A percentile compares a stretch with the other conserved stretches of the same genome.
Evolutionary conservation across 2,329 filamentous ascomycete genomes (phyloP).

Genomic region (Ascochyta clinopodiicola): DNA sequence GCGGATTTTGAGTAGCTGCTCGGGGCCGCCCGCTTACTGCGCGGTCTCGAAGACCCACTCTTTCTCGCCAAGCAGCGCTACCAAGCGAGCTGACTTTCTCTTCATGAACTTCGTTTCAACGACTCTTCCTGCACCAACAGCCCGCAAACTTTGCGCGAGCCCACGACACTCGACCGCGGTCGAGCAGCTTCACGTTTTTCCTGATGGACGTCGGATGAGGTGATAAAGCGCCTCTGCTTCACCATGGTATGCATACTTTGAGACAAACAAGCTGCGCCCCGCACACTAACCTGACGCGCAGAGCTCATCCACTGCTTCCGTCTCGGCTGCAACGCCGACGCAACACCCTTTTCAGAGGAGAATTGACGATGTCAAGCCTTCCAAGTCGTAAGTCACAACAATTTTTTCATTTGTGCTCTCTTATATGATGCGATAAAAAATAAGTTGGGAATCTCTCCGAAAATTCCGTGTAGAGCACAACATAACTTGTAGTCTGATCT

Average conservation of each 20-base stretch:
- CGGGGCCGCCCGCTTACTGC: conserved; percentile 23
- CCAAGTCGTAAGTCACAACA: conserved; percentile 76
- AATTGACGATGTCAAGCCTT: conserved; percentile 82
- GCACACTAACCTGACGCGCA: conserved; percentile 34
- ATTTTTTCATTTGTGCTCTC: conserved; percentile 10
- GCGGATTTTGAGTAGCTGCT: conserved; percentile 21
- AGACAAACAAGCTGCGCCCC: conserved; percentile 6
- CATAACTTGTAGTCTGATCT: conserved; percentile 79
- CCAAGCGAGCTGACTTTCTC: conserved; percentile 35
- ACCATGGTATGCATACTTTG: conserved; percentile 42
- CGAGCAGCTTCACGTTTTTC: conserved; percentile 33
- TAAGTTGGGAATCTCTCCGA: conserved; percentile 99
- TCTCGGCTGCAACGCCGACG: conserved; percentile 73
- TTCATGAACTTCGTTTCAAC: conserved; percentile 28
- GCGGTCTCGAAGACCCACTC: conserved; percentile 13
- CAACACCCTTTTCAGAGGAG: conserved; percentile 80
- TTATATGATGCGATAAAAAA: conserved; percentile 77
- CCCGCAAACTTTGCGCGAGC: conserved; percentile 40
- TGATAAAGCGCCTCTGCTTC: conserved; percentile 36
- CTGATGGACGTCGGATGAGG: conserved; percentile 49
- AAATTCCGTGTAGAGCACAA: conserved; percentile 85
- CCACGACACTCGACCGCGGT: conserved; percentile 42
- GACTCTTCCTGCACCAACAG: conserved; percentile 30
- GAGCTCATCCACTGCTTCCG: conserved; percentile 73
- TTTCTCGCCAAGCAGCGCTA: conserved; percentile 28